Evolutionary conservation across 805 yeast species (phyloP), one percentile per base, ranked within the genome.

Genomic region (Zygoascus flipseniorum): DNA sequence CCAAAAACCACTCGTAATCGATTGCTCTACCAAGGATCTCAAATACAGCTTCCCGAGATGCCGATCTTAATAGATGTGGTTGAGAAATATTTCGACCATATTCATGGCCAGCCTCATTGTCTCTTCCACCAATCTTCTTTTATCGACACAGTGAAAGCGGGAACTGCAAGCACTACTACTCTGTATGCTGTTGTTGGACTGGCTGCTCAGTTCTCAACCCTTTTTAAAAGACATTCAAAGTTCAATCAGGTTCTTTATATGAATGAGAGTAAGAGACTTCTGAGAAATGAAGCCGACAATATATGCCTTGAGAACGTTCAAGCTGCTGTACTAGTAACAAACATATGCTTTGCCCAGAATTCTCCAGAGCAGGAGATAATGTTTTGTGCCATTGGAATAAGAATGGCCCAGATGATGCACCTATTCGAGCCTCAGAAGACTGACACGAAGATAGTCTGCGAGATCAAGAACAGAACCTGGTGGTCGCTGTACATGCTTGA

Each of bases 101-200:
- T 51, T 5, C 54, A 51, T 32, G 54, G 51, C 47, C 31, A 5
- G 31, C 54, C 54, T 9, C 54, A 51, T 35, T 51, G 56, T 10
- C 26, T 51, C 10, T 51, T 51, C 16, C 54, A 51, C 31, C 20
- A 28, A 28, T 11, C 42, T 14, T 28, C 54, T 11, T 51, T 51
- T 35, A 51, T 51, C 31, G 42, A 51, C 5, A 2, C 26, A 2
- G 42, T 49, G 10, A 51, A 51, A 11, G 18, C 35, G 16, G 54
- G 54, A 14, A 35, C 19, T 16, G 52, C 32, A 11, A 18, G 19
- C 37, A 35, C n/a, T 23, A 51, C 54, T 35, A 42, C 51, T 4
- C 20, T 51, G 5, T 49, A 51, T 35, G 53, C 53, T 37, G 19
- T 51, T 14, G 31, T 51, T 14, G 54, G 43, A 2, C 9, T 51